A percentile compares a stretch with the other conserved stretches of the same genome.
phyloP scores from a whole-genome alignment of 192 early-diverging fungal genomes.

The Dissophora ornata region DNA sequence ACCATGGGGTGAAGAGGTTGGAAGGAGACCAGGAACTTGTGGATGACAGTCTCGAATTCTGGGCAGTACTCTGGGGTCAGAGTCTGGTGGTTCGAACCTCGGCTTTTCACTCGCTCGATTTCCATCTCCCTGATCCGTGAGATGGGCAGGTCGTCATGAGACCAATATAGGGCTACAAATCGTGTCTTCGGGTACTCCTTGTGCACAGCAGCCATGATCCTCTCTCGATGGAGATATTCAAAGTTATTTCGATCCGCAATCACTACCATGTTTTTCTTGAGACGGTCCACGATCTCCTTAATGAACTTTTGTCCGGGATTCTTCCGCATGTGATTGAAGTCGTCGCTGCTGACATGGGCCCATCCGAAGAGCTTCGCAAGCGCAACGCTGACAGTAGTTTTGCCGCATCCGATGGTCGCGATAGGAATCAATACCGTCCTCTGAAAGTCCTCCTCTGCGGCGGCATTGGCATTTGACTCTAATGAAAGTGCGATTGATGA shows the following conservation, averaged over 20 bases:
- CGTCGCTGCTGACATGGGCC: conserved; percentile 88
- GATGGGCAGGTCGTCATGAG: conserved; percentile 62
- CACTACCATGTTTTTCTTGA: conserved; percentile 71
- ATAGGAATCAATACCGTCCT: conserved; percentile 75
- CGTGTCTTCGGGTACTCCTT: conserved; percentile 66
- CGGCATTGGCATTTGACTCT: neutral
- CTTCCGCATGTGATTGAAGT: conserved; percentile 68
- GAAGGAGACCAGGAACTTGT: conserved; percentile 62
- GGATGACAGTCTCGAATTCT: conserved; percentile 69
- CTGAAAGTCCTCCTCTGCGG: conserved; percentile 35
- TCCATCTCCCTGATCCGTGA: conserved; percentile 64
- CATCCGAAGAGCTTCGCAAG: conserved; percentile 71
- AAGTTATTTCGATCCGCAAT: conserved; percentile 73
- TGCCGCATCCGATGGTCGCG: conserved; percentile 84
- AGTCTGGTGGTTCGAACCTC: conserved; percentile 86
- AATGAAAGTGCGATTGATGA: neutral
- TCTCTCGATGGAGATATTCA: conserved; percentile 28
- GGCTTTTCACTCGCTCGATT: conserved; percentile 63
- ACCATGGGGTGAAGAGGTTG: conserved; percentile 65
- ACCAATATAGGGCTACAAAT: conserved; percentile 84
- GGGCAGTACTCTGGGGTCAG: conserved; percentile 75
- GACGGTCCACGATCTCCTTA: conserved; percentile 62
- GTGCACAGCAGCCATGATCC: conserved; percentile 54
- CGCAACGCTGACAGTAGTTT: conserved; percentile 69
- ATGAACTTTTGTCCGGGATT: conserved; percentile 67